Percentiles rank a stretch among this genome's conserved stretches.
These are phyloP conservation scores for Leptographium lundbergii DNA, from an alignment of 2,329 filamentous ascomycete genomes.

Conservation along the genomic window DNA sequence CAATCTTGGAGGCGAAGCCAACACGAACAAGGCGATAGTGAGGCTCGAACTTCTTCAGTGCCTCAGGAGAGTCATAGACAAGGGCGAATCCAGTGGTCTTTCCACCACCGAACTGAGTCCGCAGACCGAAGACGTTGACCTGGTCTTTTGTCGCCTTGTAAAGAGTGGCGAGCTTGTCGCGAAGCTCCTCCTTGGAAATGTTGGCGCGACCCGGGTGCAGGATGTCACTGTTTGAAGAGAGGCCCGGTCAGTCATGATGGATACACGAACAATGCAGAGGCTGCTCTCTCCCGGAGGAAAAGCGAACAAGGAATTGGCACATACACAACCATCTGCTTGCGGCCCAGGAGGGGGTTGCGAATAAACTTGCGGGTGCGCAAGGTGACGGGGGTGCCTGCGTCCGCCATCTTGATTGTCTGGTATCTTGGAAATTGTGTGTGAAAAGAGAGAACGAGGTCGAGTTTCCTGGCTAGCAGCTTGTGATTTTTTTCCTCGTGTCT, in stretches of 20 bases:
- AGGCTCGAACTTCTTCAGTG: constrained; percentile 99
- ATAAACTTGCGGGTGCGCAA: constrained; percentile 99
- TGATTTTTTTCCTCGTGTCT: not conserved
- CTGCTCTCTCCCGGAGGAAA: not conserved
- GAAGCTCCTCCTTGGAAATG: constrained; percentile 98
- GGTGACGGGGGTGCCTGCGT: constrained; percentile 64
- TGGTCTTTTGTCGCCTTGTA: constrained; percentile 99
- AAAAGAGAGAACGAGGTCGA: not conserved
- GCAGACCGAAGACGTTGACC: constrained; percentile 95
- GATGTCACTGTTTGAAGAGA: constrained; percentile 65
- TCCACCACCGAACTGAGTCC: constrained; percentile 98
- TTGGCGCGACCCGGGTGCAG: constrained; percentile 97
- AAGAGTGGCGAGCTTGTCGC: constrained; percentile 81
- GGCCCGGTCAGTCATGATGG: not conserved
- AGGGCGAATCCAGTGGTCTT: constrained; percentile 99
- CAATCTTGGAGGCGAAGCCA: constrained; percentile 84
- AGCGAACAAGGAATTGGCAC: constrained; percentile 28
- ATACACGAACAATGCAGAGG: not conserved
- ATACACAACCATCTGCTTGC: constrained; percentile 99
- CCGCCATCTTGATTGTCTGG: constrained; percentile 59
- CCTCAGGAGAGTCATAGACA: constrained; percentile 95
- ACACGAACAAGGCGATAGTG: constrained; percentile 93
- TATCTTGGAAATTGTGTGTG: constrained; percentile 6
- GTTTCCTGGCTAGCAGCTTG: not conserved
- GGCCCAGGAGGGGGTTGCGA: constrained; percentile 95